Conservation (phyloP, 2,329 filamentous ascomycete species). For the Arthrobotrys sphaeroides region DNA sequence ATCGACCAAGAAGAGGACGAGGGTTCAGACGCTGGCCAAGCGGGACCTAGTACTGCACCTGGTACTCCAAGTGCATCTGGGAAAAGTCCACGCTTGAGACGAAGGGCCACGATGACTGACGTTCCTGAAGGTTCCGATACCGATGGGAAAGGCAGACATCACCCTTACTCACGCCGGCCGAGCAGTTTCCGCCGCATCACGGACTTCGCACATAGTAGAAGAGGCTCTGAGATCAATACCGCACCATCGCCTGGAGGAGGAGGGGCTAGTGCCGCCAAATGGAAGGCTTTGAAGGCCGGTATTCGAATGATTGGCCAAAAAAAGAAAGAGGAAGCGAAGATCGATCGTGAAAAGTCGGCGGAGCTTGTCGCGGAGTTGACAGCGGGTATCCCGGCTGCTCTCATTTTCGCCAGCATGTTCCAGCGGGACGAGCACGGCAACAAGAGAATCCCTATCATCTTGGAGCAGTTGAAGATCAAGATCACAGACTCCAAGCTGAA, state of each 20-base stretch:
- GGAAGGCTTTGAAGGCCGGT: slow-evolving; percentile 91
- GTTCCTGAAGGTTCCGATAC: slow-evolving; percentile 61
- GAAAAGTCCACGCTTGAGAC: slow-evolving; percentile 44
- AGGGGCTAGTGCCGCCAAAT: slow-evolving; percentile 75
- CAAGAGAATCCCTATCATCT: slow-evolving; percentile 89
- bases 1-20: slow-evolving; percentile 47
- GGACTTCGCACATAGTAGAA: slow-evolving; percentile 61
- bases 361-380: slow-evolving; percentile 95
- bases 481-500: slow-evolving; percentile 76
- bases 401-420: slow-evolving; percentile 97
- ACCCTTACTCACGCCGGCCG: slow-evolving; percentile 35
- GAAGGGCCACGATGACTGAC: slow-evolving; percentile 65
- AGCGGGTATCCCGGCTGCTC: slow-evolving; percentile 88
- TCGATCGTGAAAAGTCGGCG: slow-evolving; percentile 94
- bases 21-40: slow-evolving; percentile 7
- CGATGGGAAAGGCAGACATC: slow-evolving; percentile 23
- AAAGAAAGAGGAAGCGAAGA: slow-evolving; percentile 81
- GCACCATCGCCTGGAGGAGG: slow-evolving; percentile 60
- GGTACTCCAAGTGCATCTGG: slow-evolving; percentile 22
- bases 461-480: slow-evolving; percentile 91
- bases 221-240: slow-evolving; percentile 58
- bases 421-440: slow-evolving; percentile 96
- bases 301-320: slow-evolving; percentile 77
- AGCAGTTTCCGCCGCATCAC: slow-evolving; percentile 64
- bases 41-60: slow-evolving; percentile 35